Evolutionary conservation across 495 filamentous ascomycete species (phyloP).

Genomic region (Trypethelium eluteriae): DNA sequence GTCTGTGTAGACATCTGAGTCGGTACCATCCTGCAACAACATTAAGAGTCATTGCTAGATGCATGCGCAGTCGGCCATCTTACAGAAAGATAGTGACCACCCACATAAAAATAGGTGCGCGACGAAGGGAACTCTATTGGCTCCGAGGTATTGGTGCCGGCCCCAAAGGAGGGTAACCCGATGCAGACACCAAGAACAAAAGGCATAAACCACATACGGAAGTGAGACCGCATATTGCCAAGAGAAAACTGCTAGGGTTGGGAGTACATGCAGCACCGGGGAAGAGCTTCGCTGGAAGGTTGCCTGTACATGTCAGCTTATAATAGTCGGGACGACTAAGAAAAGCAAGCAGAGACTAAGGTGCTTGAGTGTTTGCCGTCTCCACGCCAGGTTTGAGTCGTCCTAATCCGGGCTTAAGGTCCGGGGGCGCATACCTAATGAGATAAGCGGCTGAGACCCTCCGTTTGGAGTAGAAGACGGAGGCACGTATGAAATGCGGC

Average conservation of each 20-base stretch:
- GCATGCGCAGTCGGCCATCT: neutral
- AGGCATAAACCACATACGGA: neutral
- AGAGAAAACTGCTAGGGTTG: neutral
- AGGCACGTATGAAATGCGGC: too few relatives aligned
- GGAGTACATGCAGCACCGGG: neutral
- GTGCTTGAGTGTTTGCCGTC: neutral
- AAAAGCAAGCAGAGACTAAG: neutral
- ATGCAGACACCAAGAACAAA: neutral
- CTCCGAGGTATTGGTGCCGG: neutral
- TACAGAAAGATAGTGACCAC: neutral
- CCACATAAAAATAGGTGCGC: constrained; percentile 1
- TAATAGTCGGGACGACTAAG: neutral
- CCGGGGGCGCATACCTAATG: too few relatives aligned
- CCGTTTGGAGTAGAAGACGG: too few relatives aligned
- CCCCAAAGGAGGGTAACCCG: neutral
- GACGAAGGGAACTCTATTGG: neutral
- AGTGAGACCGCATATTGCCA: neutral
- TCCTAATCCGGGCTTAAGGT: neutral
- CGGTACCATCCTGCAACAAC: neutral
- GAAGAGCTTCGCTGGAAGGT: neutral
- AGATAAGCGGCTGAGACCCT: too few relatives aligned
- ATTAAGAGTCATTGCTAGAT: neutral
- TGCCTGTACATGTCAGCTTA: neutral
- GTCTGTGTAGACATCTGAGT: constrained; percentile 15
- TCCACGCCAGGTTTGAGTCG: neutral